These are phyloP conservation scores for Lactarius trivialis DNA, from an alignment of 768 basidiomycete species.

Conservation along the genomic window DNA sequence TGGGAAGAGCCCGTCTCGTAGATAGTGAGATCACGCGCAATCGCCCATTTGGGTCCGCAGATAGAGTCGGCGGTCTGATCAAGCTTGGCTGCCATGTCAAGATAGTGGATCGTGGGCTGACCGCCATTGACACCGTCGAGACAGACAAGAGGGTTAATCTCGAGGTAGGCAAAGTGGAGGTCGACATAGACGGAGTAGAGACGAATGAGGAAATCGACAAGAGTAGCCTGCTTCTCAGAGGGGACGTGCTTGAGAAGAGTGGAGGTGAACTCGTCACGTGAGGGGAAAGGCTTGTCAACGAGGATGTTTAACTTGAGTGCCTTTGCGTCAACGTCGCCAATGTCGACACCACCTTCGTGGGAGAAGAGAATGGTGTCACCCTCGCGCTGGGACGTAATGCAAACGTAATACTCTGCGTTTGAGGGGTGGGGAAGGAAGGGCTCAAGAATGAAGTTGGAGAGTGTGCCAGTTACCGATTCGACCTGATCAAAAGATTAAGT, in stretches of 20 bases:
- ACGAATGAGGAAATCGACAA: slow-evolving; percentile 90
- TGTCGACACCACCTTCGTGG: slow-evolving; percentile 97
- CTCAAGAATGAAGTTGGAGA: slow-evolving; percentile 97
- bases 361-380: slow-evolving; percentile 98
- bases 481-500: slow-evolving; percentile 45
- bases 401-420: slow-evolving; percentile 95
- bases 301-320: slow-evolving; percentile 84
- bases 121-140: slow-evolving; percentile 71
- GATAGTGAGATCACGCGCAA: slow-evolving; percentile 83
- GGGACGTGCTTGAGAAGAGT: slow-evolving; percentile 81
- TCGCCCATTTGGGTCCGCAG: slow-evolving; percentile 97
- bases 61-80: slow-evolving; percentile 99
- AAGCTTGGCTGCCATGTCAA: slow-evolving; percentile 99
- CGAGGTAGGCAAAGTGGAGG: slow-evolving; percentile 98
- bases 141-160: slow-evolving; percentile 97
- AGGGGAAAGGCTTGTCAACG: slow-evolving; percentile 73
- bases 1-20: slow-evolving; percentile 49
- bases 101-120: slow-evolving; percentile 80
- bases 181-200: slow-evolving; percentile 98
- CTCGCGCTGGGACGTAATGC: slow-evolving; percentile 92
- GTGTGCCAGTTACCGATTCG: slow-evolving; percentile 87
- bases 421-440: slow-evolving; percentile 97
- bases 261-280: slow-evolving; percentile 64
- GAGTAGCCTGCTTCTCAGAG: slow-evolving; percentile 79
- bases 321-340: slow-evolving; percentile 97